Base-by-base conservation (phyloP, 2,329 filamentous ascomycete species). In the Colletotrichum orbiculare region DNA sequence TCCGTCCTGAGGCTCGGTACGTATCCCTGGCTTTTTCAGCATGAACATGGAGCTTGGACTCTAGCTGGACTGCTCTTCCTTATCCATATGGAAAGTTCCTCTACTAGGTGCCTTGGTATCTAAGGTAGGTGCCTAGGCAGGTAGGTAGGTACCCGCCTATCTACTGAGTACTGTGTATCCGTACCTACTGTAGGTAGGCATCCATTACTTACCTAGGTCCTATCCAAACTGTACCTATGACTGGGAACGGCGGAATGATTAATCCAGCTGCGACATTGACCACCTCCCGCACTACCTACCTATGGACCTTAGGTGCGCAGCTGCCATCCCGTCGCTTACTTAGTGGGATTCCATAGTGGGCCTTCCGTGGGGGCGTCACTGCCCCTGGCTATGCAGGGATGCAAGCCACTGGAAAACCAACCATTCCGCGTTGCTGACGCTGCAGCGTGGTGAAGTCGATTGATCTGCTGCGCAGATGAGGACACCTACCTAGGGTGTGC, bases 391-490 rank as follows among this genome's bases (percentile, higher is more conserved):
- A 39, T 50, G 54, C 64, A 66, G 64, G 59, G 64, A 60, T 66
- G 45, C 9, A 48, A 58, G 47, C 59, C 63, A 64, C 52, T 45
- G 53, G 25, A 64, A 59, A 64, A 54, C 60, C 35, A 52, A 15
- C 54, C 60, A 64, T 54, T 64, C 64, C 53, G 34, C 49, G 47
- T 37, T 43, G 53, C 60, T 58, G 47, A 54, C 54, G 54, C 60
- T 59, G 54, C 64, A 66, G 54, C 64, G 64, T 64, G 60, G 64
- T 55, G 49, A 58, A 55, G 52, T 41, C 46, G 58, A 65, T 62
- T 62, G 52, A 62, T 66, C 47, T 25, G 25, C 25, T 25, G 25
- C 25, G 25, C 46, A 63, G 52, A 63, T 63, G 52, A 66, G 58
- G 58, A 62, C 57, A 66, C 52, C 61, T 64, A n/a, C 43, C 56